Evolutionary conservation across 1,139 yeast species (phyloP).

Genomic region (Yamadazyma atmosphaerica): DNA sequence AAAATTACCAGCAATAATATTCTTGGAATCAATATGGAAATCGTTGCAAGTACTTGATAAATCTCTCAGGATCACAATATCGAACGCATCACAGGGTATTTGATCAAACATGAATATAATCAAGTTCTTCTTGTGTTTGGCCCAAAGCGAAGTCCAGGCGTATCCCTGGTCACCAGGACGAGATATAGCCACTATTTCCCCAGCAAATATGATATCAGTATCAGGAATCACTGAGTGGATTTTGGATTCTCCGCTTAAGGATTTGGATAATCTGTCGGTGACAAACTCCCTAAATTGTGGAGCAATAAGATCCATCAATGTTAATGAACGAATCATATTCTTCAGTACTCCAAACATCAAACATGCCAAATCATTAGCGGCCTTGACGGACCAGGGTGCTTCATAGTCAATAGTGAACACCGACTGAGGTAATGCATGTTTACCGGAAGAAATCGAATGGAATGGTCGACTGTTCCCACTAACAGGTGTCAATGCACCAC

Average conservation of each 20-base stretch:
- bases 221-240: slow-evolving; percentile 10
- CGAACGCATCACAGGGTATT: slow-evolving; percentile 79
- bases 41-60: slow-evolving; percentile 10
- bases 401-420: slow-evolving; percentile 76
- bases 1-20: slow-evolving; percentile 45
- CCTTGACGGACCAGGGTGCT: slow-evolving; percentile 79
- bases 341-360: slow-evolving; percentile 81
- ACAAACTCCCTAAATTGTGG: slow-evolving; percentile 72
- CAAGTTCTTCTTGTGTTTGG: slow-evolving; percentile 67
- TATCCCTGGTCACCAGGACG: slow-evolving; percentile 50
- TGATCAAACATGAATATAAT: slow-evolving; percentile 87
- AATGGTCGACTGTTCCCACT: slow-evolving; percentile 41
- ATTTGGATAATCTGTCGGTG: slow-evolving; percentile 47
- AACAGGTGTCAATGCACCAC: slow-evolving; percentile 1
- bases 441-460: slow-evolving; percentile 63
- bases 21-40: slow-evolving; percentile 34
- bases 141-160: slow-evolving; percentile 89
- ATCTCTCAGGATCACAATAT: slow-evolving; percentile 49
- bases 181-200: slow-evolving; percentile 59
- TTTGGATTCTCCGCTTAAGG: slow-evolving; percentile 9
- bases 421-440: slow-evolving; percentile 72
- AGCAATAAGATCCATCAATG: slow-evolving; percentile 75
- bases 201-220: slow-evolving; percentile 42
- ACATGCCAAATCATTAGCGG: slow-evolving; percentile 89
- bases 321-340: slow-evolving; percentile 58